Evolutionary conservation across 371 early-diverging fungal genomes (phyloP).

Genomic region (Actinomortierella ambigua): DNA sequence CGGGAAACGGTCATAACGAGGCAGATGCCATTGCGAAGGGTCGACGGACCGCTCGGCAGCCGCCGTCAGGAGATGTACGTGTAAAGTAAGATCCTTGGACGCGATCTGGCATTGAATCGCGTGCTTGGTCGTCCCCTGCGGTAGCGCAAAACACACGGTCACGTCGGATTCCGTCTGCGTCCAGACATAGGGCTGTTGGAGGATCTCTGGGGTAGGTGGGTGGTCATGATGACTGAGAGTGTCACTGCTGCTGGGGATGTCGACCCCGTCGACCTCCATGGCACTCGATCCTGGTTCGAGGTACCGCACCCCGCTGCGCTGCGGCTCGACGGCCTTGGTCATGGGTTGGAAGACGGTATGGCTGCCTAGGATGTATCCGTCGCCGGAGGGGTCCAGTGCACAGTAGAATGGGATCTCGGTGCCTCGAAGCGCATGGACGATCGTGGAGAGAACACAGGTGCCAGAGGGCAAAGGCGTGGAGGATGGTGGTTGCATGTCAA

Average conservation of each 20-base stretch:
- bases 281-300: slow-evolving; percentile 32
- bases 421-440: slow-evolving; percentile 60
- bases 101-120: slow-evolving; percentile 64
- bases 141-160: slow-evolving; percentile 65
- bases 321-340: slow-evolving; percentile 18
- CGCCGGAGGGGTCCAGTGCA: slow-evolving; percentile 51
- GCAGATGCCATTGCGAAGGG: slow-evolving; percentile 5
- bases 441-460: slow-evolving; percentile 27
- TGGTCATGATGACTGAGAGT: too few relatives aligned
- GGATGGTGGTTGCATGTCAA: slow-evolving; percentile 6
- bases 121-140: slow-evolving; percentile 52
- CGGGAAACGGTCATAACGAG: slow-evolving; percentile 33
- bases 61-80: slow-evolving; percentile 31
- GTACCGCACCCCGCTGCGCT: slow-evolving; percentile 21
- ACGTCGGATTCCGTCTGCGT: slow-evolving; percentile 72
- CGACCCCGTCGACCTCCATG: slow-evolving; percentile 30
- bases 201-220: too few relatives aligned
- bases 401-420: slow-evolving; percentile 72
- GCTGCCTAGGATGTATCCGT: slow-evolving; percentile 59
- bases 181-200: slow-evolving; percentile 66
- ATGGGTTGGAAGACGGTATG: slow-evolving; percentile 41
- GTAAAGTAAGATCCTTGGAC: slow-evolving; percentile 44
- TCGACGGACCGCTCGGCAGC: slow-evolving; percentile 36
- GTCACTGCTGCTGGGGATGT: too few relatives aligned
- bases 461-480: slow-evolving; percentile 38